Evolutionary conservation across 2,329 filamentous ascomycete species (phyloP).

Genomic region (Neurospora crassa): DNA sequence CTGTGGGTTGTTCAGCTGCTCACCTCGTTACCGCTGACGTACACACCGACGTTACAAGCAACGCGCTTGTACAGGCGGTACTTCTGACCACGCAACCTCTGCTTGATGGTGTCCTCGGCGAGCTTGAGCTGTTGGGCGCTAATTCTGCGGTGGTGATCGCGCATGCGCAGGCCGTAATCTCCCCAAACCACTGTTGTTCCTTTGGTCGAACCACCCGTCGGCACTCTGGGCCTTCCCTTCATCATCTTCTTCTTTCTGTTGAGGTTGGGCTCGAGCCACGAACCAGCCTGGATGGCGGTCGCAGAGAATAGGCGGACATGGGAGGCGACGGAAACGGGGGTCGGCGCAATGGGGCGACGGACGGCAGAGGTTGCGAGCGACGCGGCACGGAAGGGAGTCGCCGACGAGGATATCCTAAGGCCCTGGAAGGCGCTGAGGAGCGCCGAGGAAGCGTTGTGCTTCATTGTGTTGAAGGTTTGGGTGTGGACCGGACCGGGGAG

Average conservation of each 20-base stretch:
- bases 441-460: conserved; percentile 30
- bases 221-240: conserved; percentile 79
- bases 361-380: conserved; percentile 19
- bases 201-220: conserved; percentile 81
- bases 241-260: conserved; percentile 78
- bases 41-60: conserved; percentile 88
- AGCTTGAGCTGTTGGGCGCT: conserved; percentile 78
- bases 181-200: conserved; percentile 96
- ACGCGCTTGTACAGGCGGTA: conserved; percentile 90
- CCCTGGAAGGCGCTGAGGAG: conserved; percentile 42
- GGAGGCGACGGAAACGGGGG: conserved; percentile 23
- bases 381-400: conserved; percentile 29
- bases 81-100: conserved; percentile 77
- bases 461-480: conserved; percentile 31
- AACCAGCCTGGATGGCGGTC: conserved; percentile 47
- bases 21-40: conserved; percentile 87
- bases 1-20: conserved; percentile 15
- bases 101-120: conserved; percentile 89
- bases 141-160: conserved; percentile 85
- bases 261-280: conserved; percentile 74
- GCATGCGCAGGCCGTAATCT: conserved; percentile 89
- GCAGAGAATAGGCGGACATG: conserved; percentile 63
- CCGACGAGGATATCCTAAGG: conserved; percentile 32
- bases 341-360: conserved; percentile 24
- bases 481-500: conserved; percentile 6